Evolutionary conservation across 164 flowering plant species (phyloP).

Genomic region (grape (Vitis vinifera)): DNA sequence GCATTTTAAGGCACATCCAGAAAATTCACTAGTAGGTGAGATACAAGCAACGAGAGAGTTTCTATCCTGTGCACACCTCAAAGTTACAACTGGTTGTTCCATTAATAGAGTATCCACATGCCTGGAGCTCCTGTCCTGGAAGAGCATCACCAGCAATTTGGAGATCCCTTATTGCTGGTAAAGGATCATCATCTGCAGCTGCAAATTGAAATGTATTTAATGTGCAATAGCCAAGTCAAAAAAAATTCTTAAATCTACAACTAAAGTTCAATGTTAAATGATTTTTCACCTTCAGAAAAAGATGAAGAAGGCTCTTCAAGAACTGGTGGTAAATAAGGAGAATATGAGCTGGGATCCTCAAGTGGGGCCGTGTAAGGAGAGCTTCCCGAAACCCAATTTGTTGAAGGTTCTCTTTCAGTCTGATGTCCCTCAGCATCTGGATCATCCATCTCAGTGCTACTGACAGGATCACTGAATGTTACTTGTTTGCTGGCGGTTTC

Average conservation of each 20-base stretch:
- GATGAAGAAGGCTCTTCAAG: conserved; percentile 96
- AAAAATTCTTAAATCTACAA: not conserved
- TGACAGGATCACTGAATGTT: conserved; percentile 61
- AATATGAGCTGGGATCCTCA: conserved; percentile 71
- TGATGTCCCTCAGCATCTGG: conserved; percentile 43
- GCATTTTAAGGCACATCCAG: not conserved
- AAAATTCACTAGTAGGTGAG: not conserved
- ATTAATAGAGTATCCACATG: conserved; percentile 83
- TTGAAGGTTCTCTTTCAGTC: conserved; percentile 54
- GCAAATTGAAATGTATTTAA: conserved; percentile 19
- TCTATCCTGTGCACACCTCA: conserved; percentile 53
- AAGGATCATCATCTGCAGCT: conserved; percentile 94
- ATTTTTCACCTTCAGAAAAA: conserved; percentile 71
- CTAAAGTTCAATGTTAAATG: not conserved
- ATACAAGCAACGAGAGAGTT: not conserved
- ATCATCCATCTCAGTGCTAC: conserved; percentile 60
- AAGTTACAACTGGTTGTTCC: conserved; percentile 97
- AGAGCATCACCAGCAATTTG: conserved; percentile 94
- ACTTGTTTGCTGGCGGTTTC: conserved; percentile 52
- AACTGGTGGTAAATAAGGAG: conserved; percentile 80
- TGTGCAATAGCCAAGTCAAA: not conserved
- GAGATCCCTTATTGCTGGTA: conserved; percentile 84
- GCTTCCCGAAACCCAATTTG: conserved; percentile 67
- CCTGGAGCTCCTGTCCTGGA: conserved; percentile 84
- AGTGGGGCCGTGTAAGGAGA: conserved; percentile 43